Conservation (phyloP, 139 green algal species). For the Limnomonas spitsbergensis region DNA sequence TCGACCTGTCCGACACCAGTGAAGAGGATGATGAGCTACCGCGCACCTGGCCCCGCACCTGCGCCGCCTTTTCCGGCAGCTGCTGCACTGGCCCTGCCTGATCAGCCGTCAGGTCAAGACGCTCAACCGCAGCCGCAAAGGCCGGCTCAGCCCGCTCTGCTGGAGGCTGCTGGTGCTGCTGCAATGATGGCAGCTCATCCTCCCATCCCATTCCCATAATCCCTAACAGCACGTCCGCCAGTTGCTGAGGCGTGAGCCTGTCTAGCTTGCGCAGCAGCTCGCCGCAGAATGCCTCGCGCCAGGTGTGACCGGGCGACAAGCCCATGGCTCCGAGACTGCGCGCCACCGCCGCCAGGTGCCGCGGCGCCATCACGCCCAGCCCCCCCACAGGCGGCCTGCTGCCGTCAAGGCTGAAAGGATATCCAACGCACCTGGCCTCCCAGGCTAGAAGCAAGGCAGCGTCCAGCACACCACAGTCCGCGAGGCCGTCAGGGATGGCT, state of each 20-base stretch:
- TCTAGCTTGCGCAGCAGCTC: neutral
- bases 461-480: neutral
- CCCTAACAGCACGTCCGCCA: slow-evolving; percentile 14
- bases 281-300: neutral
- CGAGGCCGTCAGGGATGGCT: neutral
- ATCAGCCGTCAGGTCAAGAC: no score
- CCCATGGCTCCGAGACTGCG: neutral
- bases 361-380: neutral
- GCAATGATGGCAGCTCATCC: no score
- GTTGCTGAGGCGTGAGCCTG: neutral
- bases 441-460: neutral
- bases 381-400: neutral
- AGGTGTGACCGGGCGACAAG: neutral
- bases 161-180: no score
- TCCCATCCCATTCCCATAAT: no score
- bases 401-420: neutral
- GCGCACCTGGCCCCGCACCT: neutral
- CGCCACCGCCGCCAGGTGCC: neutral
- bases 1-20: neutral
- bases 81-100: neutral
- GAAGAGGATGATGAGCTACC: neutral
- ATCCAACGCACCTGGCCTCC: neutral
- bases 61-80: neutral
- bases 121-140: neutral
- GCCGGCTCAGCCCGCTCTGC: neutral